Conservation (phyloP, 495 filamentous ascomycete species). For the Lasiosphaeriaceae sp. region DNA sequence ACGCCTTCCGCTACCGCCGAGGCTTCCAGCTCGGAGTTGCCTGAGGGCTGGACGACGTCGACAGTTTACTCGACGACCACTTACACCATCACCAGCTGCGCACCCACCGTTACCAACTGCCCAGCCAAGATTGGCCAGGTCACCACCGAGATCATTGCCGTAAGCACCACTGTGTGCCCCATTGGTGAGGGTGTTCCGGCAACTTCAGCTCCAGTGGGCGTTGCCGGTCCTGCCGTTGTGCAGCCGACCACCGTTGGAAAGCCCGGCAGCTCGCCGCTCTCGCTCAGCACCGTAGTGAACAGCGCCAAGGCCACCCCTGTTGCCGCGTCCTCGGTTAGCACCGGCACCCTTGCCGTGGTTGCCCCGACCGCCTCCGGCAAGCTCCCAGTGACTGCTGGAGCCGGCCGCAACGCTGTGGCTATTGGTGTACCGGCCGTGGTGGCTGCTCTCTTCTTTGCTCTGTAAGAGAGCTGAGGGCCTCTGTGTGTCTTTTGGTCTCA, state of each 20-base stretch:
- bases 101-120: slow-evolving; percentile 53
- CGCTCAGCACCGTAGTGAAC: background rate
- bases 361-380: slow-evolving; percentile 6
- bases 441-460: slow-evolving; percentile 20
- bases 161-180: slow-evolving; percentile 37
- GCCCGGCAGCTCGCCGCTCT: slow-evolving; percentile 3
- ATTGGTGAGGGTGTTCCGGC: slow-evolving; percentile 16
- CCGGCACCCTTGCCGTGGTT: background rate
- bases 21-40: slow-evolving; percentile 11
- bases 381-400: slow-evolving; percentile 22
- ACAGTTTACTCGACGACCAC: slow-evolving; percentile 54
- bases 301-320: background rate
- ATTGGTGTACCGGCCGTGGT: slow-evolving; percentile 20
- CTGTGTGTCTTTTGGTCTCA: background rate
- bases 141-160: slow-evolving; percentile 34
- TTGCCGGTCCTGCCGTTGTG: background rate
- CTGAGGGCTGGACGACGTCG: slow-evolving; percentile 28
- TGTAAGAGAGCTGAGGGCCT: slow-evolving; percentile 6
- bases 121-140: slow-evolving; percentile 42
- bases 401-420: slow-evolving; percentile 21
- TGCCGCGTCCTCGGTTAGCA: background rate
- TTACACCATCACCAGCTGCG: slow-evolving; percentile 55
- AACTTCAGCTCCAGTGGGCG: background rate
- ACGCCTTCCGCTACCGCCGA: slow-evolving; percentile 22
- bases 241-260: slow-evolving; percentile 19